Evolutionary conservation across 768 basidiomycete genomes (phyloP), one percentile per base, ranked within the genome.

Genomic region (Leucocoprinus birnbaumii): DNA sequence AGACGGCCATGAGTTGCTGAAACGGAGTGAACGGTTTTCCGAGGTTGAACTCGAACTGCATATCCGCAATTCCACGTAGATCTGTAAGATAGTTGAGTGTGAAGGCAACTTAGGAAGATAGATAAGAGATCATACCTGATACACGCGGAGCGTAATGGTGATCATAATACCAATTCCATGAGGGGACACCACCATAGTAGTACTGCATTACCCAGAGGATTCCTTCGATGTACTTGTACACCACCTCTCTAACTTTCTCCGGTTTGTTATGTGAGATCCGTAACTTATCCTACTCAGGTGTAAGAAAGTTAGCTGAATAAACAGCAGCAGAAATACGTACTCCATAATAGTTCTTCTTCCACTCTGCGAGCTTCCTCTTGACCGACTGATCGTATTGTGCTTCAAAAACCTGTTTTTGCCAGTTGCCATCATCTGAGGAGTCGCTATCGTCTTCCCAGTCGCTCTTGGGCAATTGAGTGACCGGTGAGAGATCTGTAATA

Each of bases 131-230:
- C 79, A 51, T 62, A 95, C 96, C 96, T 18, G 94, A 93, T 51
- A 98, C 97, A 24, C 94, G 85, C 18, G 97, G 97, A 0, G 97
- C 90, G 68, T 95, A 99, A 67, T 99, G 96, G 68, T 98, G 98
- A 68, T 95, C 76, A 71, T 98, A 98, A 75, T 96, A 99, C 97
- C 97, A 98, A 19, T 91, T 82, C 97, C 97, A 99, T 14, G 93
- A 95, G 3, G 93, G 90, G n/a, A 98, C 94, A 6, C 97, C 97
- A 59, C 89, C 84, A 69, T 98, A 98, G 68, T 99, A 99, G 69
- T 99, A 99, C 65, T 94, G 90, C 89, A 99, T 91, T 26, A 98
- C 94, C 97, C 96, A 98, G 65, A 98, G 97, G 57, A 99, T 71
- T 1, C 97, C 97, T 66, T 98, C 92, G 16, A 91, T 82, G 67